Evolutionary conservation across 345 rosid genomes (phyloP).

Genomic region (Reutealis trisperma): DNA sequence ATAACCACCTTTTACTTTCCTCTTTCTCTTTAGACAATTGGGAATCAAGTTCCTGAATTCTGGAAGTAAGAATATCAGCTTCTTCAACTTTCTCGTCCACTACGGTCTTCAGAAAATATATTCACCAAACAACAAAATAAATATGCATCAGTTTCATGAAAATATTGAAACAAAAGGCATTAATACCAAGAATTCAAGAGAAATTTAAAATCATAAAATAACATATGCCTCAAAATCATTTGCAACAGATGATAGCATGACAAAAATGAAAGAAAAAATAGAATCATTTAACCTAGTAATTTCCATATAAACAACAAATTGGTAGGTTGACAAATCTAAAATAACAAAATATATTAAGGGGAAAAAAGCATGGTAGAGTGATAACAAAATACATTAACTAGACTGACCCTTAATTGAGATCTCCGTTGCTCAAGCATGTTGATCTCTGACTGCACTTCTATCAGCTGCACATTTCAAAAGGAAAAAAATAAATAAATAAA

Average conservation of each 20-base stretch:
- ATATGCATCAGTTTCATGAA: not conserved
- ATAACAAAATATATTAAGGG: not conserved
- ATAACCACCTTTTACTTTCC: conserved; percentile 64
- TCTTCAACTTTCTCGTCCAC: conserved; percentile 68
- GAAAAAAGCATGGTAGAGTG: not conserved
- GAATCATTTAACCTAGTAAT: not conserved
- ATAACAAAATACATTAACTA: not conserved
- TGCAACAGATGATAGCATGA: not conserved
- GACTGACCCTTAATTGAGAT: conserved; percentile 58
- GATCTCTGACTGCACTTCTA: conserved; percentile 55
- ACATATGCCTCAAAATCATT: not conserved
- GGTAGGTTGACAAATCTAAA: not conserved
- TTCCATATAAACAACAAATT: conserved; percentile 2
- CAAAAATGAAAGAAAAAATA: not conserved
- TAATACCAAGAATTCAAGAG: not conserved
- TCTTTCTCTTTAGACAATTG: conserved; percentile 75
- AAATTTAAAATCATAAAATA: not conserved
- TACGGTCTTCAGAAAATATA: conserved; percentile 40
- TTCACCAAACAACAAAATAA: conserved; percentile 9
- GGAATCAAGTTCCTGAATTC: conserved; percentile 67
- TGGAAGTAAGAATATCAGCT: conserved; percentile 66
- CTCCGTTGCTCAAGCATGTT: conserved; percentile 49
- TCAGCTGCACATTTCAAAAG: conserved; percentile 55
- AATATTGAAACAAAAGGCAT: not conserved
- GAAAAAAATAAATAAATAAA: not conserved